A percentile compares a stretch with the other conserved stretches of the same genome.
These are phyloP conservation scores for Quercus mongolica DNA, from an alignment of 306 rosid genomes.

Conservation along the genomic window DNA sequence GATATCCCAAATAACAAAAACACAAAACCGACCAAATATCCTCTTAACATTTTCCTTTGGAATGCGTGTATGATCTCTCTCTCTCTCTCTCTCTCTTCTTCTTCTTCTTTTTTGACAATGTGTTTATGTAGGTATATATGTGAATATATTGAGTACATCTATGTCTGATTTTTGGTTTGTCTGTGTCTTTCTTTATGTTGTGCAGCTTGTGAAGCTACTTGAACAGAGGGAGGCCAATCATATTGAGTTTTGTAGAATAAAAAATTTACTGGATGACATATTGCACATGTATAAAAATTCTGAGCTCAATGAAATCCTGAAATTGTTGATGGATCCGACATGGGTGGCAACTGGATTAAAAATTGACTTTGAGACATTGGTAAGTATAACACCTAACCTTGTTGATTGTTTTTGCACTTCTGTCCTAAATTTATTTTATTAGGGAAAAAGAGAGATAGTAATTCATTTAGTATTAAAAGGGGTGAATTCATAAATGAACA, in stretches of 20 bases:
- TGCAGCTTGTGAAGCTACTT: conserved; percentile 95
- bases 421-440: not conserved
- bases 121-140: not conserved
- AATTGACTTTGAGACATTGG: conserved; percentile 70
- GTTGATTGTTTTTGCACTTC: not conserved
- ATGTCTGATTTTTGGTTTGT: conserved; percentile 19
- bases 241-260: conserved; percentile 88
- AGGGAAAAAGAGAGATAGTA: not conserved
- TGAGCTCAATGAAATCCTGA: conserved; percentile 67
- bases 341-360: conserved; percentile 91
- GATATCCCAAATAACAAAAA: too few relatives aligned
- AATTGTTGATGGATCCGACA: conserved; percentile 80
- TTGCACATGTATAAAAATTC: conserved; percentile 60
- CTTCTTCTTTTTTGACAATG: not conserved
- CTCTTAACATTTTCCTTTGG: too few relatives aligned
- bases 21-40: too few relatives aligned
- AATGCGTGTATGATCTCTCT: not conserved
- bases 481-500: not conserved
- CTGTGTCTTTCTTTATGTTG: conserved; percentile 21
- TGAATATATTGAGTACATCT: not conserved
- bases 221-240: conserved; percentile 94
- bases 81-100: not conserved
- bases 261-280: conserved; percentile 81
- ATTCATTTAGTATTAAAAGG: conserved; percentile 4
- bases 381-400: conserved; percentile 37